Evolutionary conservation across 345 rosid species (phyloP), one percentile per base, ranked within the genome.

Genomic region (Syzygium aromaticum): DNA sequence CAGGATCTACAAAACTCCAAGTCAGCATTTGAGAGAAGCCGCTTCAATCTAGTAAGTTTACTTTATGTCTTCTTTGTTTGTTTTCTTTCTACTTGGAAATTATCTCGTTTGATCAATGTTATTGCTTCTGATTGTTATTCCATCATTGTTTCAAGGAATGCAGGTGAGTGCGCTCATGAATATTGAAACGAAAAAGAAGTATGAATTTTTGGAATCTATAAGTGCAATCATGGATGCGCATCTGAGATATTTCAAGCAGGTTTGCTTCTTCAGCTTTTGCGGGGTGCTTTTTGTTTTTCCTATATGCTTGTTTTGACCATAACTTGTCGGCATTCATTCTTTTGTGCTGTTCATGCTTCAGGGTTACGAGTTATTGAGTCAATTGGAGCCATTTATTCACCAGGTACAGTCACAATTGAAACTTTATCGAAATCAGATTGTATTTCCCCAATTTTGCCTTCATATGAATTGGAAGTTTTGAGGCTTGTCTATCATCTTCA

Each of bases 211-310:
- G 94, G 98, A 96, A 93, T 95, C 97, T 84, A 90, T 95, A 54
- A 95, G 99, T 95, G 95, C 96, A 88, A 94, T 95, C 86, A 92
- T 95, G 99, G 96, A 95, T 92, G 95, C 94, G 73, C 98, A 96
- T 92, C 92, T 96, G 88, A 93, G 94, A 93, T 94, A 94, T 89
- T 96, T 95, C 88, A 96, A 95, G 92, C 94, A 93, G 93, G 99
- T 95, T 57, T 84, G 93, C 85, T 67, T 88, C 77, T 87, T 84
- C 84, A 77, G 86, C 89, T 87, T 78, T 78, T 59, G 67, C 51
- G 56, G 28, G 49, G 33, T 30, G 28, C 86, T 77, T 84, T 78
- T 73, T 9, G 80, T 73, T 73, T 33, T 19, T 33, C 25, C 80
- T 73, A 40, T 84, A 27, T 59, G 28, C 23, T 13, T 80, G 84